Evolutionary conservation across 495 filamentous ascomycete species (phyloP).

Genomic region (Wilcoxina mikolae): DNA sequence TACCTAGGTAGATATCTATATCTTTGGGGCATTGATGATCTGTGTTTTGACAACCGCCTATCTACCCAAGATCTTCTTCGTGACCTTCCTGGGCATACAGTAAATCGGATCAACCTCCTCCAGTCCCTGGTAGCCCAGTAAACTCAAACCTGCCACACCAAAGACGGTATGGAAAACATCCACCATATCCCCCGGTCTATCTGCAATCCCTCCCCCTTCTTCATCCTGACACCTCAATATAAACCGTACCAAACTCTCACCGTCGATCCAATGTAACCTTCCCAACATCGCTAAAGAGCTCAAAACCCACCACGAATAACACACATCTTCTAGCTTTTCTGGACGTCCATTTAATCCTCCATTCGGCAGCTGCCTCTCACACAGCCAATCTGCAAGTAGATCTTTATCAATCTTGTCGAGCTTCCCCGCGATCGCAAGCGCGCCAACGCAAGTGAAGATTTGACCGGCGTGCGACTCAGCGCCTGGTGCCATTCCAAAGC

Average conservation of each 20-base stretch:
- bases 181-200: constrained; percentile 83
- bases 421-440: constrained; percentile 64
- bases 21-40: background rate
- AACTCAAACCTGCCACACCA: constrained; percentile 73
- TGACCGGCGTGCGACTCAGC: constrained; percentile 88
- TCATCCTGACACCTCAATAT: constrained; percentile 75
- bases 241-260: constrained; percentile 56
- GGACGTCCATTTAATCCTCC: constrained; percentile 89
- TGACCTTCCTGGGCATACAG: constrained; percentile 60
- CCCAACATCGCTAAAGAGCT: constrained; percentile 66
- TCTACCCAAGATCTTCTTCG: constrained; percentile 39
- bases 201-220: constrained; percentile 71
- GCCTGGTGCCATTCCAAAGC: constrained; percentile 73
- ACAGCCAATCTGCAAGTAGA: constrained; percentile 74
- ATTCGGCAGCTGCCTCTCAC: constrained; percentile 72
- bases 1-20: background rate
- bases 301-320: constrained; percentile 96
- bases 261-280: constrained; percentile 80
- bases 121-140: constrained; percentile 60
- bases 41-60: background rate
- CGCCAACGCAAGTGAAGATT: constrained; percentile 87
- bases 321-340: constrained; percentile 92
- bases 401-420: constrained; percentile 39
- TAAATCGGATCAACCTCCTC: constrained; percentile 76
- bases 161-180: constrained; percentile 95